A percentile compares a stretch with the other conserved stretches of the same genome.
Evolutionary conservation across 108 stramenopile species (phyloP).

Genomic region (Stephanodiscus triporus): DNA sequence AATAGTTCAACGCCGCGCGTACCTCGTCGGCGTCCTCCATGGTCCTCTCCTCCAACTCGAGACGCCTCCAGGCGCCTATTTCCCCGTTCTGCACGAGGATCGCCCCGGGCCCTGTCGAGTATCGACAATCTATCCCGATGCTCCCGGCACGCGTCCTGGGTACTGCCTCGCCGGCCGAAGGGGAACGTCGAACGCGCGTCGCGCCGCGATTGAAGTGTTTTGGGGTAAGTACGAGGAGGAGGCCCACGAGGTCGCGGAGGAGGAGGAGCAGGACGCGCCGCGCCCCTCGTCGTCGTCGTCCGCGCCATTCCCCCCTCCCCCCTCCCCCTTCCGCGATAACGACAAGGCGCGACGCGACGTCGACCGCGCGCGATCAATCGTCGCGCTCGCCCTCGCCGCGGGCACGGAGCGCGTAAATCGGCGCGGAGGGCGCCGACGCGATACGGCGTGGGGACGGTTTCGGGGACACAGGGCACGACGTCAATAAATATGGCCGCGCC

Average conservation of each 20-base stretch:
- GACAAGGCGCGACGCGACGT: conserved; percentile 26
- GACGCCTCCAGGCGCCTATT: conserved; percentile 60
- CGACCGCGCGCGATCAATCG: conserved; percentile 51
- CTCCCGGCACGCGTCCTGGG: conserved; percentile 46
- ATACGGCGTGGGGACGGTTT: conserved; percentile 12
- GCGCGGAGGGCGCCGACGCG: conserved; percentile 47
- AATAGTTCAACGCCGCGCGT: conserved; percentile 24
- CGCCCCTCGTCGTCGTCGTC: not conserved
- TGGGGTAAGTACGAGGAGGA: conserved; percentile 57
- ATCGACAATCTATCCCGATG: conserved; percentile 42
- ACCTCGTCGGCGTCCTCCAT: conserved; percentile 24
- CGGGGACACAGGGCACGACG: not conserved
- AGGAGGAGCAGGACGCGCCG: no score
- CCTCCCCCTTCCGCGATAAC: no score
- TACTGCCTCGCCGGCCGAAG: conserved; percentile 49
- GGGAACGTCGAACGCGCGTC: conserved; percentile 26
- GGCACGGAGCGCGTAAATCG: conserved; percentile 54
- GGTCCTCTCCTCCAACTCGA: conserved; percentile 42
- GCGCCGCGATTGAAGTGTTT: conserved; percentile 36
- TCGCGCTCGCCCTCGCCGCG: conserved; percentile 47
- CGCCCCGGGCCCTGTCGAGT: conserved; percentile 53
- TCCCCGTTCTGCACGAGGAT: conserved; percentile 60
- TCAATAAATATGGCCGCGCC: no score
- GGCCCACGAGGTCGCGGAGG: conserved; percentile 34
- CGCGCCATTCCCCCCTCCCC: no score